Percentiles rank a stretch among this genome's conserved stretches.
Evolutionary conservation across 805 yeast species (phyloP).

Genomic region (Pichia membranifaciens): DNA sequence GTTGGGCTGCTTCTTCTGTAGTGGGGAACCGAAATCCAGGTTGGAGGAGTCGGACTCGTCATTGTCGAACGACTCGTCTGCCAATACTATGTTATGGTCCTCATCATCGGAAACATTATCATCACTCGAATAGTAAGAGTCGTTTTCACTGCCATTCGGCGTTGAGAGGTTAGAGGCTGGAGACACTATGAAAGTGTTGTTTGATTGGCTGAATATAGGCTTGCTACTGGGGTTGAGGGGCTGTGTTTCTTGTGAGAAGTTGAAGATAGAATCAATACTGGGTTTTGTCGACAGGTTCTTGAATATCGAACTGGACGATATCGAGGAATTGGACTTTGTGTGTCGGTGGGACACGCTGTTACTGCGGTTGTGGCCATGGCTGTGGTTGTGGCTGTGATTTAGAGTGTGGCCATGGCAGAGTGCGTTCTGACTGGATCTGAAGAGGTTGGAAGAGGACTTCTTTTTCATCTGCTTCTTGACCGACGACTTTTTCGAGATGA

Average conservation of each 20-base stretch:
- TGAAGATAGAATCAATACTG: conserved; percentile 9
- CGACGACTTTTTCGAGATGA: conserved; percentile 8
- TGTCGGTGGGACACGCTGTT: background rate
- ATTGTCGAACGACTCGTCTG: background rate
- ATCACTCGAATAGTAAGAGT: conserved; percentile 7
- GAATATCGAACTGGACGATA: conserved; percentile 6
- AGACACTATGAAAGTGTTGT: background rate
- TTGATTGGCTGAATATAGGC: background rate
- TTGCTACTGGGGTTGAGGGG: background rate
- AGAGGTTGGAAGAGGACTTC: conserved; percentile 5
- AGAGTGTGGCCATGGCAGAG: conserved; percentile 7
- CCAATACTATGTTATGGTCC: background rate
- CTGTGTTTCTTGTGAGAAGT: conserved; percentile 2
- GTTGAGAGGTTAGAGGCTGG: conserved; percentile 3
- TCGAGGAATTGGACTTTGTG: conserved; percentile 8
- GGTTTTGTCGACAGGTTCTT: conserved; percentile 7
- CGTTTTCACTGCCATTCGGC: background rate
- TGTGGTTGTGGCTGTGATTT: conserved; percentile 1
- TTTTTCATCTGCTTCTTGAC: conserved; percentile 9
- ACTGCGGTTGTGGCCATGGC: background rate
- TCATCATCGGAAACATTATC: conserved; percentile 2
- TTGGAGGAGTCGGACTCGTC: conserved; percentile 1
- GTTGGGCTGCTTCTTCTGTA: conserved; percentile 27
- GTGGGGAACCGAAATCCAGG: conserved; percentile 34
- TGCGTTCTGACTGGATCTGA: conserved; percentile 2